Conservation (phyloP, 192 early-diverging fungal genomes). For the Pilaira anomala region DNA sequence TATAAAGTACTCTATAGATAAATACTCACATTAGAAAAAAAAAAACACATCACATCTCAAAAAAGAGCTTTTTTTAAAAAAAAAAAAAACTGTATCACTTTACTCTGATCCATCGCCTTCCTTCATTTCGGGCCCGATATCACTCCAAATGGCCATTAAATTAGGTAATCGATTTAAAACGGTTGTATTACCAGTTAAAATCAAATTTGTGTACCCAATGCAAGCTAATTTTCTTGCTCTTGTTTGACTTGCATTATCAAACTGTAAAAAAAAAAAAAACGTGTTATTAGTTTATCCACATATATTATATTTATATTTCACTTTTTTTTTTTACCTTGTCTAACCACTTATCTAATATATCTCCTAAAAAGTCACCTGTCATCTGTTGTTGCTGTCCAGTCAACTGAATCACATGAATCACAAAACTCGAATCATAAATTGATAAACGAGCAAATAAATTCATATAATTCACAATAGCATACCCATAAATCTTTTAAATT, state of each 20-base stretch:
- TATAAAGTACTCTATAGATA: conserved; percentile 48
- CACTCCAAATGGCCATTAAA: conserved; percentile 57
- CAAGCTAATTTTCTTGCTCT: conserved; percentile 64
- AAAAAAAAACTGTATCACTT: conserved; percentile 25
- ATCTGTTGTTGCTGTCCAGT: conserved; percentile 45
- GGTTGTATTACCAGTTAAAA: conserved; percentile 44
- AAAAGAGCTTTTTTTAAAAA: not conserved
- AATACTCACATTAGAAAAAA: conserved; percentile 6
- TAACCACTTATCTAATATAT: conserved; percentile 56
- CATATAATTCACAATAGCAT: conserved; percentile 63
- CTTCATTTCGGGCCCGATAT: conserved; percentile 60
- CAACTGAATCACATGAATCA: conserved; percentile 47
- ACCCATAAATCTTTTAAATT: conserved; percentile 50
- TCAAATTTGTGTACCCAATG: conserved; percentile 58
- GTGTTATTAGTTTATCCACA: no score
- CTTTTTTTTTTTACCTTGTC: conserved; percentile 53
- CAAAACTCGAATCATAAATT: conserved; percentile 53
- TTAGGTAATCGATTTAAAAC: conserved; percentile 47
- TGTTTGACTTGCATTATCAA: conserved; percentile 71
- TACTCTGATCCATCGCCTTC: conserved; percentile 60
- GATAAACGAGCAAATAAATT: conserved; percentile 59
- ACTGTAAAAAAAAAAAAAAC: conserved; percentile 41
- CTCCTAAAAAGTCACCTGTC: conserved; percentile 42
- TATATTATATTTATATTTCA: not conserved
- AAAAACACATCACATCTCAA: no score